Base-by-base conservation (phyloP, 768 basidiomycete genomes). In the Serendipita sp. region DNA sequence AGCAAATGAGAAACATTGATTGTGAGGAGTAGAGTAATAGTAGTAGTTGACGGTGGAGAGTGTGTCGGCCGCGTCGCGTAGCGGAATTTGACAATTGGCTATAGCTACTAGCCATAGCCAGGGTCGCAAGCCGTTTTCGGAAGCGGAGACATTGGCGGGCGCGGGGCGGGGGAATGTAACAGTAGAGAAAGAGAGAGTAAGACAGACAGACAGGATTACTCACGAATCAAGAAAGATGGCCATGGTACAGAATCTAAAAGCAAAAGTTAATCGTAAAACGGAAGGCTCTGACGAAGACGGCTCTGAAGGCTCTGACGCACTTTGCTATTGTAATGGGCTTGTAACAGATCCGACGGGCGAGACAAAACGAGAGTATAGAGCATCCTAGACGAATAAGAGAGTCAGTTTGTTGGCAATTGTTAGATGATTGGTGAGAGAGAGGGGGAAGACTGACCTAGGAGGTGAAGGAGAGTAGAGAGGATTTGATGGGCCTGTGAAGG, bases 141-240 rank as follows among this genome's bases (percentile, higher is more conserved):
- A 18, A 32, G 48, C 48, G 48, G 48, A 51, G n/a, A 51, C 48
- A n/a, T 5, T 8, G n/a, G 48, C 48, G 48, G n/a, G 48, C 48
- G 7, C n/a, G 48, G 30, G 7, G 48, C 48, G n/a, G 41, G 13
- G 5, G 41, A 41, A 7, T 41, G 41, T 13, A 41, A 41, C 5
- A 41, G 41, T 5, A 13, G 41, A 41, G 41, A 41, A 13, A 41
- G 41, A 41, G 41, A 41, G 41, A 41, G 41, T 23, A 41, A 13
- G 13, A 41, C 7, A 13, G 41, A 41, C 2, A 7, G 41, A 41
- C 7, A 5, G 41, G 2, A 41, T 8, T 5, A 51, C 48, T 51
- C 48, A 51, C 23, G 56, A 60, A 60, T 60, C 56, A 10, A 38
- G 16, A 60, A 60, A 60, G 56, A 60, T 60, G 56, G 16, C 56